Evolutionary conservation across 2,329 filamentous ascomycete genomes (phyloP).

Genomic region (Fusarium torulosum): DNA sequence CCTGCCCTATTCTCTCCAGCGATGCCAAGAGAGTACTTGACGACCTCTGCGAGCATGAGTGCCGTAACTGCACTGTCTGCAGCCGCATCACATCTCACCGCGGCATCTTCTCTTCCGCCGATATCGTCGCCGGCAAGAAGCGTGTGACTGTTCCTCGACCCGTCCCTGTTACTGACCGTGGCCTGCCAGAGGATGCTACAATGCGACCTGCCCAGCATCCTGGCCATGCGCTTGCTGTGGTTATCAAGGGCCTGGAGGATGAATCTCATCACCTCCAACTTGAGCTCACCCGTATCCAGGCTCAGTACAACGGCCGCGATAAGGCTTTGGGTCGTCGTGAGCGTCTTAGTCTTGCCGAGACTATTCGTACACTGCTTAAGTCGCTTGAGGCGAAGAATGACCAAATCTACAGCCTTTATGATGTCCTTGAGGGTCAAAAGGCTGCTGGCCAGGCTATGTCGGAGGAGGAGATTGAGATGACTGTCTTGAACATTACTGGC

Average conservation of each 20-base stretch:
- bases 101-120: constrained; percentile 54
- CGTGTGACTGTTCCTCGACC: constrained; percentile 73
- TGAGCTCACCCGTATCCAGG: constrained; percentile 72
- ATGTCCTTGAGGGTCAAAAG: constrained; percentile 86
- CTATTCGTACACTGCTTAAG: constrained; percentile 71
- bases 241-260: constrained; percentile 84
- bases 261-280: constrained; percentile 83
- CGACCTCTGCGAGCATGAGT: constrained; percentile 66
- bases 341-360: constrained; percentile 70
- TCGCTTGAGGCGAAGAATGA: constrained; percentile 79
- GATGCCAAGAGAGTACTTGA: constrained; percentile 67
- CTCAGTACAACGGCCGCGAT: constrained; percentile 74
- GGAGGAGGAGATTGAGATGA: constrained; percentile 73
- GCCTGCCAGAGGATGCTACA: constrained; percentile 66
- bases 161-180: constrained; percentile 73
- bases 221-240: constrained; percentile 79
- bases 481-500: constrained; percentile 67
- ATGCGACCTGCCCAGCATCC: constrained; percentile 77
- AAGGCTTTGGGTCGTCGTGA: constrained; percentile 74
- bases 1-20: constrained; percentile 62
- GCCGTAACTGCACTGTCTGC: constrained; percentile 69
- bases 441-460: constrained; percentile 72
- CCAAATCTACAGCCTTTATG: constrained; percentile 85
- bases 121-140: constrained; percentile 63
- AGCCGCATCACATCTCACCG: constrained; percentile 63